Conservation (phyloP, 495 filamentous ascomycete species). For the Evernia prunastri region DNA sequence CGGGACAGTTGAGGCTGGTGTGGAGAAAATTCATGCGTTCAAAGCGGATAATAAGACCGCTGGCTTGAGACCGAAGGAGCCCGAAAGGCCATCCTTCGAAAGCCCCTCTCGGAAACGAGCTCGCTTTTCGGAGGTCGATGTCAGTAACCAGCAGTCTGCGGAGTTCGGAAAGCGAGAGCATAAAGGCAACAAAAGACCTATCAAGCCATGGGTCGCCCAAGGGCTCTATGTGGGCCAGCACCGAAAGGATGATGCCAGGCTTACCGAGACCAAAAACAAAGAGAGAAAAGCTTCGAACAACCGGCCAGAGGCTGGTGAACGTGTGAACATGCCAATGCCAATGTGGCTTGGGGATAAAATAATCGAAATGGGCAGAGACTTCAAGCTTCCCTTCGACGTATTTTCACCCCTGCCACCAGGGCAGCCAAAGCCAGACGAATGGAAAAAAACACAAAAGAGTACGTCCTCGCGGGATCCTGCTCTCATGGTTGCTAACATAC, state of each 20-base stretch:
- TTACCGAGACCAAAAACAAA: slow-evolving; percentile 57
- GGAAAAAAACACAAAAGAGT: slow-evolving; percentile 88
- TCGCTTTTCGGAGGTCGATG: slow-evolving; percentile 44
- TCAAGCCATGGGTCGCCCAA: slow-evolving; percentile 70
- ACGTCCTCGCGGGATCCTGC: slow-evolving; percentile 29
- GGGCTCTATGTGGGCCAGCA: slow-evolving; percentile 89
- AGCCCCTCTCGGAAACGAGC: slow-evolving; percentile 41
- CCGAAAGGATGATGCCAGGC: slow-evolving; percentile 52
- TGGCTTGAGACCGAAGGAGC: slow-evolving; percentile 39
- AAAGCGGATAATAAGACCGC: slow-evolving; percentile 31
- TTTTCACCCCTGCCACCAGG: slow-evolving; percentile 79
- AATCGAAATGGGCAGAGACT: slow-evolving; percentile 65
- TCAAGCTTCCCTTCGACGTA: slow-evolving; percentile 81
- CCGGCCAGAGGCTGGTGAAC: slow-evolving; percentile 35
- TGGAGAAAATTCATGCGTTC: slow-evolving; percentile 32
- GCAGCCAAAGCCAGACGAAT: slow-evolving; percentile 85
- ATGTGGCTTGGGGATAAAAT: slow-evolving; percentile 58
- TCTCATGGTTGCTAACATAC: slow-evolving; percentile 22
- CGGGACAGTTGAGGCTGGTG: slow-evolving; percentile 39
- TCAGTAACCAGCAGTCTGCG: slow-evolving; percentile 32
- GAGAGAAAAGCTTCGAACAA: slow-evolving; percentile 46
- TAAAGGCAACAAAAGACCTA: slow-evolving; percentile 36
- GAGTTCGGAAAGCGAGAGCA: slow-evolving; percentile 32
- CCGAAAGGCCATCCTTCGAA: slow-evolving; percentile 27
- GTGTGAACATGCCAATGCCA: slow-evolving; percentile 53